Base-by-base conservation (phyloP, 805 yeast species). In the Dipodascus albidus region DNA sequence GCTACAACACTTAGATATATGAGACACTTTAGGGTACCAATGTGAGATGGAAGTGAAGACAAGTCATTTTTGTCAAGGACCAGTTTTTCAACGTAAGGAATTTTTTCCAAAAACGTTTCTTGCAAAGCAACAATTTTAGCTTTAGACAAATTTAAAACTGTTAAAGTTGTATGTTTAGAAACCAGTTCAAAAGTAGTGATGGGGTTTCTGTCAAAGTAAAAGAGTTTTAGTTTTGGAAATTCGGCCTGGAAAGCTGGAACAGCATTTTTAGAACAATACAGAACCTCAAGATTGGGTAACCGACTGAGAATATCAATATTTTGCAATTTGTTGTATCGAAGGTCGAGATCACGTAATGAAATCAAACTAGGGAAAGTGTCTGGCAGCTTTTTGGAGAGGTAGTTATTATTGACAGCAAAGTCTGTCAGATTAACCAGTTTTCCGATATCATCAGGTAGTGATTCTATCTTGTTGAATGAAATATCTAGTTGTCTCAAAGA, bases 191-290 rank as follows among this genome's bases (percentile, higher is more conserved):
- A 75, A 54, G 78, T 75, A 0, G 96, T 88, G 53, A 89, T 79
- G 3, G 96, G 97, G 64, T 89, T 90, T 63, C 85, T 79, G 64
- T 85, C 89, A 50, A 89, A 72, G 62, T 83, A 86, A 44, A 90
- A 72, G 15, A 83, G 77, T 61, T 85, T 78, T 60, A 90, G 70
- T 51, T 77, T 77, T 33, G 78, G 77, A 61, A 87, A 77, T 49
- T 76, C 70, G 63, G 80, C 83, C 53, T 79, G 78, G 64, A 87
- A 84, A 14, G 78, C 77, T 0, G 95, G 80, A 15, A 89, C 83
- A 55, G 78, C 78, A 64, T 88, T 88, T 64, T 86, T 86, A 1
- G 91, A 77, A 4, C 87, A 79, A 60, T 82, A 81, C 23, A 85
- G 69, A n/a, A 82, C 83, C 64, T 86, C 91, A 55, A 88, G 70